These are phyloP conservation scores for Xylariaceae sp. DNA, from an alignment of 2,329 filamentous ascomycete species.

Conservation along the genomic window DNA sequence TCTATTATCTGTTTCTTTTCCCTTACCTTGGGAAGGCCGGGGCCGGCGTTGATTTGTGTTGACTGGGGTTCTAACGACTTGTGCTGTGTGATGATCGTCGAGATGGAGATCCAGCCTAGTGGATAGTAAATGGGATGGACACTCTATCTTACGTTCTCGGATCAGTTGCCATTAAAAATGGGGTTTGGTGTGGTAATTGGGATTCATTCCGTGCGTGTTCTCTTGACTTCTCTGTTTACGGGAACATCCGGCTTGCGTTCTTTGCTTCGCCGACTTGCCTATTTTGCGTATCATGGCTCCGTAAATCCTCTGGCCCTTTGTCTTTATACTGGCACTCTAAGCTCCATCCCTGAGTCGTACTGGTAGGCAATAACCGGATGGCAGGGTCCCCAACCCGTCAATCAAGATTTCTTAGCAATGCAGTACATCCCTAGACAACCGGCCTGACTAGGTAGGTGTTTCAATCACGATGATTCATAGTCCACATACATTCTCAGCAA, in stretches of 20 bases:
- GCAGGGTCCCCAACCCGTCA: too few relatives aligned
- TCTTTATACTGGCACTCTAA: neutral
- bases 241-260: neutral
- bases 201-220: slow-evolving; percentile 1
- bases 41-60: slow-evolving; percentile 11
- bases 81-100: slow-evolving; percentile 4
- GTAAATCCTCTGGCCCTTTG: neutral
- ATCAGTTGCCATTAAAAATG: slow-evolving; percentile 4
- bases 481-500: too few relatives aligned
- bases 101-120: neutral
- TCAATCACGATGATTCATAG: too few relatives aligned
- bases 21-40: slow-evolving; percentile 6
- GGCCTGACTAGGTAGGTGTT: too few relatives aligned
- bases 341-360: neutral
- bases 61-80: slow-evolving; percentile 7
- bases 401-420: too few relatives aligned
- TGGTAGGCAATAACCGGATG: neutral
- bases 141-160: slow-evolving; percentile 1
- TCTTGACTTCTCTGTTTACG: neutral
- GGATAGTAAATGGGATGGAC: neutral
- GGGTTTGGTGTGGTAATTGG: slow-evolving; percentile 3
- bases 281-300: neutral
- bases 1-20: slow-evolving; percentile 22
- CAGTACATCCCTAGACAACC: too few relatives aligned
- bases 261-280: neutral